These are phyloP conservation scores for Aspergillus bertholletiae DNA, from an alignment of 495 filamentous ascomycete species.

Conservation along the genomic window DNA sequence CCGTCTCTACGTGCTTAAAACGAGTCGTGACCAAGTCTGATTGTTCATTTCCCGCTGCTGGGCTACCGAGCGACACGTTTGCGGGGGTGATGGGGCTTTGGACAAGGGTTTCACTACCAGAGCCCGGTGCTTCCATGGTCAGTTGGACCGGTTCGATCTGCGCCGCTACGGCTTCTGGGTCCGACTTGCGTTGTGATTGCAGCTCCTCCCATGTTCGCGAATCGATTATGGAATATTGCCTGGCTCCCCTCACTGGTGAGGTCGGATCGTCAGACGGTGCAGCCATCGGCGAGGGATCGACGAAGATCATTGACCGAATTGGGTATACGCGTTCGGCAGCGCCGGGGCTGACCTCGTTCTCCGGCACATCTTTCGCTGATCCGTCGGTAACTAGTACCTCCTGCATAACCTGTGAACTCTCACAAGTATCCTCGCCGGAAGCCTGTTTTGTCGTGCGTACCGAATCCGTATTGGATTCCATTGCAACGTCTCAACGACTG, in stretches of 20 bases:
- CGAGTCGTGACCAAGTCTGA: constrained; percentile 58
- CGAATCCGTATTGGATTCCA: not conserved
- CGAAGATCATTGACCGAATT: constrained; percentile 70
- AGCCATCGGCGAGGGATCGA: constrained; percentile 45
- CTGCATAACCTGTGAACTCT: not conserved
- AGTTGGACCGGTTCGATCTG: not conserved
- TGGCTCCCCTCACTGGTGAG: constrained; percentile 22
- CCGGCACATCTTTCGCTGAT: not conserved
- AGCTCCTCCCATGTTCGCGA: constrained; percentile 25
- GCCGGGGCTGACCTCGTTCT: constrained; percentile 23
- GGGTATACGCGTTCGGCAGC: constrained; percentile 70
- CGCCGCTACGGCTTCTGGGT: constrained; percentile 1
- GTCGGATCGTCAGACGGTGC: not conserved
- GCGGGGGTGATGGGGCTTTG: constrained; percentile 2
- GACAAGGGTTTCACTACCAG: not conserved
- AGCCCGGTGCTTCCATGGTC: not conserved
- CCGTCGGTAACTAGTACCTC: not conserved
- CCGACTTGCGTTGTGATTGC: constrained; percentile 10
- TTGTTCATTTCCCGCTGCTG: not conserved
- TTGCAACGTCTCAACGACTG: not conserved
- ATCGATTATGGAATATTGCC: constrained; percentile 33
- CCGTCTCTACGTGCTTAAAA: constrained; percentile 76
- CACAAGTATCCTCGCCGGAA: not conserved
- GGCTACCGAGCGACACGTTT: not conserved
- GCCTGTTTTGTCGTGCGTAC: not conserved